Conservation (phyloP, 495 filamentous ascomycete species). For the Penicillium salamii region DNA sequence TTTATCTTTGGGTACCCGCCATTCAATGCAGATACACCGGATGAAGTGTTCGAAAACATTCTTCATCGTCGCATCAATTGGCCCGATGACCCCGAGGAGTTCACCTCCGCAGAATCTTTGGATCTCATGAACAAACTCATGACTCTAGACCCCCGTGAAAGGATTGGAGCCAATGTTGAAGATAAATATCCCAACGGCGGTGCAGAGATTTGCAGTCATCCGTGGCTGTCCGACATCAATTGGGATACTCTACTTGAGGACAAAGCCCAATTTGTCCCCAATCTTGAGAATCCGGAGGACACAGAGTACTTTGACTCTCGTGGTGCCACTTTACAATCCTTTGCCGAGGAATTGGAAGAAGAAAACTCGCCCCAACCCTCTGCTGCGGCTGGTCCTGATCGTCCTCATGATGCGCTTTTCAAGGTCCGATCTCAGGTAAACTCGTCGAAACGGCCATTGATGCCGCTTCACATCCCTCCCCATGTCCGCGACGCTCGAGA, state of each 20-base stretch:
- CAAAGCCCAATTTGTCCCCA: slow-evolving; percentile 92
- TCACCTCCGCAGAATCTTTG: slow-evolving; percentile 79
- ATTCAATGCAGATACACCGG: slow-evolving; percentile 87
- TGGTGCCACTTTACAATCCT: slow-evolving; percentile 84
- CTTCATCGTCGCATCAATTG: slow-evolving; percentile 83
- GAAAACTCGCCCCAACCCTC: slow-evolving; percentile 64
- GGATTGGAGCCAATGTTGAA: slow-evolving; percentile 79
- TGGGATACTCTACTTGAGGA: slow-evolving; percentile 91
- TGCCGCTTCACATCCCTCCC: slow-evolving; percentile 93
- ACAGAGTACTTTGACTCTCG: slow-evolving; percentile 96
- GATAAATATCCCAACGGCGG: slow-evolving; percentile 79
- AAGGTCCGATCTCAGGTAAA: slow-evolving; percentile 85
- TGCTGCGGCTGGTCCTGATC: slow-evolving; percentile 61
- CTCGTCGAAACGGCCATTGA: slow-evolving; percentile 77
- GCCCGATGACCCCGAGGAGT: slow-evolving; percentile 69
- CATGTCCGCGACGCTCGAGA: slow-evolving; percentile 83
- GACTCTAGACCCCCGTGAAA: slow-evolving; percentile 71
- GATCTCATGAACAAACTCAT: slow-evolving; percentile 91
- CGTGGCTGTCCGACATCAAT: slow-evolving; percentile 84
- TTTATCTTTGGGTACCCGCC: slow-evolving; percentile 91
- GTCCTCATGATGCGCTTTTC: slow-evolving; percentile 92
- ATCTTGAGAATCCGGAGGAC: slow-evolving; percentile 89
- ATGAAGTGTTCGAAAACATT: slow-evolving; percentile 96
- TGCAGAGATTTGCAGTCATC: slow-evolving; percentile 81
- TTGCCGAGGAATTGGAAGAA: slow-evolving; percentile 91